Evolutionary conservation across 1,284 basidiomycete species (phyloP).

Genomic region (Fistulinella cinereoalba): DNA sequence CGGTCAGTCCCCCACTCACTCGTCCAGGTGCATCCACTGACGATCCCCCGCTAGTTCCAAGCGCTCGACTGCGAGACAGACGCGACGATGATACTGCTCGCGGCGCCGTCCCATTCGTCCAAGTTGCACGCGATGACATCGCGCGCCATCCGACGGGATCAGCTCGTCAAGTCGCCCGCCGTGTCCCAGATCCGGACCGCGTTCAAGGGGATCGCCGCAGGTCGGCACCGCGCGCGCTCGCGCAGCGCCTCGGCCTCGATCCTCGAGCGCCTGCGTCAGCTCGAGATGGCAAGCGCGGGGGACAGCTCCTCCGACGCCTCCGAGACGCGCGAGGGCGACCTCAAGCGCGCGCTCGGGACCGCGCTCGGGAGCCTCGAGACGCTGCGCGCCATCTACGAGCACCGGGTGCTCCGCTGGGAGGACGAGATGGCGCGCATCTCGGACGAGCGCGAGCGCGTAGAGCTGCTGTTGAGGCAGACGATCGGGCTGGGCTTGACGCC

Average conservation of each 20-base stretch:
- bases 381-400: conserved; percentile 61
- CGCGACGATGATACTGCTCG: conserved; percentile 67
- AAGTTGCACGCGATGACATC: conserved; percentile 63
- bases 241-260: conserved; percentile 49
- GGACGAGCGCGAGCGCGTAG: conserved; percentile 65
- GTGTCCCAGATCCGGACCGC: conserved; percentile 50
- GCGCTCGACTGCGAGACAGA: conserved; percentile 76
- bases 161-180: conserved; percentile 45
- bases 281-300: conserved; percentile 42
- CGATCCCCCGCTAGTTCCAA: conserved; percentile 54
- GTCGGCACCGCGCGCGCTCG: conserved; percentile 47
- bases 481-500: conserved; percentile 42
- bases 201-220: conserved; percentile 57
- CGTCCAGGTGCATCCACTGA: too few species aligned
- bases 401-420: conserved; percentile 62
- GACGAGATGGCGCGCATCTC: conserved; percentile 65
- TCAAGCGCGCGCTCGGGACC: conserved; percentile 61
- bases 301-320: conserved; percentile 50
- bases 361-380: conserved; percentile 62
- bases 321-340: conserved; percentile 56
- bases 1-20: too few species aligned
- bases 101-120: conserved; percentile 66
- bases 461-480: conserved; percentile 60
- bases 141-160: conserved; percentile 60
- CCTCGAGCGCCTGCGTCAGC: conserved; percentile 56